phyloP scores from a whole-genome alignment of 768 basidiomycete species.

The Phaeotremella fagi region DNA sequence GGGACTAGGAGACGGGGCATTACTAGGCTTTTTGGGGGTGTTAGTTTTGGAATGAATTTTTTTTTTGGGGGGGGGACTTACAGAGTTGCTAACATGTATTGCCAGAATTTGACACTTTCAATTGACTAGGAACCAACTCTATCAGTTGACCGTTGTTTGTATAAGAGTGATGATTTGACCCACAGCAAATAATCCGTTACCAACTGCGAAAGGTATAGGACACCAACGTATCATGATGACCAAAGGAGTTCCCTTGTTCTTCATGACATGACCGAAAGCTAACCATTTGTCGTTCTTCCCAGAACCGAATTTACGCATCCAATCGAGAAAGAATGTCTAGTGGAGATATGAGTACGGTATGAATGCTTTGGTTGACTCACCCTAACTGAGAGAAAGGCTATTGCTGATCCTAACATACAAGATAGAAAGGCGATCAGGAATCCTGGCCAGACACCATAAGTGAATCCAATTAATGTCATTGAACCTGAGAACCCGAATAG shows the following conservation, averaged over 20 bases:
- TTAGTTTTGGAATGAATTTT: too few species aligned
- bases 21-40: too few species aligned
- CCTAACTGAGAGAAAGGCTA: slow-evolving; percentile 43
- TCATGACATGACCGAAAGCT: slow-evolving; percentile 46
- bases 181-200: slow-evolving; percentile 47
- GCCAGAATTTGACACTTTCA: slow-evolving; percentile 43
- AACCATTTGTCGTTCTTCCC: slow-evolving; percentile 42
- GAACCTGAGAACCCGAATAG: slow-evolving; percentile 45
- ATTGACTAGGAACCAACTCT: slow-evolving; percentile 30
- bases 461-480: slow-evolving; percentile 46
- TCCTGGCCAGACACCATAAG: slow-evolving; percentile 46
- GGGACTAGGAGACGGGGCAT: slow-evolving; percentile 44
- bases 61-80: slow-evolving; percentile 11
- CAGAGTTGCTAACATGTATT: slow-evolving; percentile 46
- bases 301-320: slow-evolving; percentile 28
- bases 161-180: slow-evolving; percentile 14
- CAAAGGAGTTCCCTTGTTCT: slow-evolving; percentile 42
- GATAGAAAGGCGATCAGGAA: slow-evolving; percentile 30
- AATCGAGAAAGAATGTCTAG: slow-evolving; percentile 44
- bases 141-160: background rate
- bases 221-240: slow-evolving; percentile 48
- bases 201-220: slow-evolving; percentile 46
- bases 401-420: slow-evolving; percentile 32
- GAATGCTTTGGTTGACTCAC: slow-evolving; percentile 24
- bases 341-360: background rate